These are phyloP conservation scores for Artemisia argyi DNA, from an alignment of 129 eudicot genomes.

Conservation along the genomic window DNA sequence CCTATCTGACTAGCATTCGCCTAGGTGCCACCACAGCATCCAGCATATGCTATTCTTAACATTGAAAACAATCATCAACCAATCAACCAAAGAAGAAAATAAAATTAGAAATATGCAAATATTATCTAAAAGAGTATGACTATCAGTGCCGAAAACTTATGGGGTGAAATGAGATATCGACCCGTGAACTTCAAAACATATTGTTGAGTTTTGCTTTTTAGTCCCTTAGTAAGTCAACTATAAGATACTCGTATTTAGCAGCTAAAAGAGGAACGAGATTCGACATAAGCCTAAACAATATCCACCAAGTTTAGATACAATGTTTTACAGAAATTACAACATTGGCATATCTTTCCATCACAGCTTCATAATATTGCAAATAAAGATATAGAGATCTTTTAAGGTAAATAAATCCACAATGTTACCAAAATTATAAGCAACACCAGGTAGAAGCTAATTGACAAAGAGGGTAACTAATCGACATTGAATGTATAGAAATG, in stretches of 20 bases:
- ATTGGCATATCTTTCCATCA: not conserved
- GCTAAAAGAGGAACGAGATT: not conserved
- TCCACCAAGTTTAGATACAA: not conserved
- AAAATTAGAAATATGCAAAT: not conserved
- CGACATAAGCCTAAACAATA: not conserved
- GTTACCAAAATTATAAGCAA: too few relatives aligned
- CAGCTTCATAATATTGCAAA: too few relatives aligned
- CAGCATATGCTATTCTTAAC: conserved; percentile 27
- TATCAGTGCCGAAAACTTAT: not conserved
- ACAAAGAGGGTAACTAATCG: too few relatives aligned
- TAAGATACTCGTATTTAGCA: too few relatives aligned
- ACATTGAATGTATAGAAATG: not conserved
- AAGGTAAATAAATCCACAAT: too few relatives aligned
- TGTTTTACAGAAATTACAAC: not conserved
- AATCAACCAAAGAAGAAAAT: not conserved
- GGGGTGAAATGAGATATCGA: not conserved
- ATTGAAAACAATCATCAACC: conserved; percentile 24
- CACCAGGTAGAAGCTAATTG: too few relatives aligned
- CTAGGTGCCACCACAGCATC: conserved; percentile 31
- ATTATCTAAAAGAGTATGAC: not conserved
- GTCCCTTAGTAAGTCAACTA: too few relatives aligned
- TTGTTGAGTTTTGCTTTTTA: not conserved
- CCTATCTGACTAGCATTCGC: conserved; percentile 25
- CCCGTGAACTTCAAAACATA: not conserved
- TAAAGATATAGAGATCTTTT: too few relatives aligned